Base-by-base conservation (phyloP, 2,329 filamentous ascomycete species). In the Cercospora janseana region DNA sequence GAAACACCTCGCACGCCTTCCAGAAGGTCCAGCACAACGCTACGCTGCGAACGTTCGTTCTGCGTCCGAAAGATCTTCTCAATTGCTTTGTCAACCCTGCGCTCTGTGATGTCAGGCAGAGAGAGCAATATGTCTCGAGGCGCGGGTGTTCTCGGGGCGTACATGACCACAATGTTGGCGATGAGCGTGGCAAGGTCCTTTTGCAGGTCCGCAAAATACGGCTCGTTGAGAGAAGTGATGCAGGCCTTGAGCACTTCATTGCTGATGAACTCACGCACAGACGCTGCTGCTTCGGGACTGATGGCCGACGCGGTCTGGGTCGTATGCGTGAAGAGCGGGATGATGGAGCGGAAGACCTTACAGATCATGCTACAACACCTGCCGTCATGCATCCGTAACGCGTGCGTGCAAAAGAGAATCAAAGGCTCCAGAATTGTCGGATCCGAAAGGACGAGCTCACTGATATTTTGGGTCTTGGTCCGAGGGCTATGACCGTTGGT, bases 131-230 rank as follows among this genome's bases (percentile, higher is more conserved):
- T 80, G 4, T 83, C 74, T 15, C 83, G 78, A 0, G 91, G 88
- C 0, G 87, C 93, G 5, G 76, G 64, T 6, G 86, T 91, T 24
- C 80, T 70, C 0, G 80, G 75, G 9, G 82, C 81, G 66, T 95
- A 95, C 54, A 87, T 80, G 6, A 86, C 79, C 61, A 95, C 77
- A 54, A 97, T 93, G 3, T 85, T 81, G 0, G 91, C 91, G 55
- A 98, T 95, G 28, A 97, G 77, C 16, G 84, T 81, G 0, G 90
- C 92, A 16, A 98, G 78, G 44, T 98, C 91, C 66, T 91, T 92
- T 64, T 98, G 93, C 55, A 94, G 81, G 60, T 98, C 93, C 26
- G 96, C 91, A 69, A 97, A 98, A 69, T 97, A 96, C 0, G 89
- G 85, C 60, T 98, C 93, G 70, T 97, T 88, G 43, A 98, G 82